phyloP scores from a whole-genome alignment of 805 yeast genomes.

The Lachancea waltii region DNA sequence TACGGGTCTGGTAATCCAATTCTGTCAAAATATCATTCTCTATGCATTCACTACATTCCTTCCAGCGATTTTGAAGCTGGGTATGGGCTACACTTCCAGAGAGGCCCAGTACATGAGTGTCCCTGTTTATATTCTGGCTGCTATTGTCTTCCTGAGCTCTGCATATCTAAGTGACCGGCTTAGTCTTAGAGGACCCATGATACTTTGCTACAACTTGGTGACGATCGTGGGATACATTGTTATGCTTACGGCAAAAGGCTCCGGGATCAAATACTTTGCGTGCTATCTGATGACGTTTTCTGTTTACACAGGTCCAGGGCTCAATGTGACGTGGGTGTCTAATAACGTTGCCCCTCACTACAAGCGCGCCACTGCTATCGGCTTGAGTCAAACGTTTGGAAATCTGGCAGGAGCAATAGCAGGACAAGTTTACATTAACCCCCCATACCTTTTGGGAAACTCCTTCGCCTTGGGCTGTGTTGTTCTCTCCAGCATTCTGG shows the following conservation, averaged over 20 bases:
- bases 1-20: slow-evolving; percentile 36
- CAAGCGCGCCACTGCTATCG: slow-evolving; percentile 38
- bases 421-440: slow-evolving; percentile 36
- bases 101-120: slow-evolving; percentile 37
- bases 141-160: slow-evolving; percentile 21
- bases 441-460: slow-evolving; percentile 37
- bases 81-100: slow-evolving; percentile 19
- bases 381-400: slow-evolving; percentile 38
- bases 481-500: slow-evolving; percentile 16
- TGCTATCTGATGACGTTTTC: slow-evolving; percentile 34
- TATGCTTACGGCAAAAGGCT: slow-evolving; percentile 25
- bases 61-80: slow-evolving; percentile 34
- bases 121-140: slow-evolving; percentile 36
- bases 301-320: slow-evolving; percentile 36
- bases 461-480: slow-evolving; percentile 35
- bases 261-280: slow-evolving; percentile 30
- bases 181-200: slow-evolving; percentile 30
- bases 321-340: slow-evolving; percentile 32
- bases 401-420: slow-evolving; percentile 40
- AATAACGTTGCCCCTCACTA: slow-evolving; percentile 37
- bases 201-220: slow-evolving; percentile 22
- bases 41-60: slow-evolving; percentile 40
- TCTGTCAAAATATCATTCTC: slow-evolving; percentile 38
- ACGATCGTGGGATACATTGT: slow-evolving; percentile 33
- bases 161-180: slow-evolving; percentile 29